A percentile compares a stretch with the other conserved stretches of the same genome.
phyloP scores from a whole-genome alignment of 2,329 filamentous ascomycete species.

The Trichophyton verrucosum region DNA sequence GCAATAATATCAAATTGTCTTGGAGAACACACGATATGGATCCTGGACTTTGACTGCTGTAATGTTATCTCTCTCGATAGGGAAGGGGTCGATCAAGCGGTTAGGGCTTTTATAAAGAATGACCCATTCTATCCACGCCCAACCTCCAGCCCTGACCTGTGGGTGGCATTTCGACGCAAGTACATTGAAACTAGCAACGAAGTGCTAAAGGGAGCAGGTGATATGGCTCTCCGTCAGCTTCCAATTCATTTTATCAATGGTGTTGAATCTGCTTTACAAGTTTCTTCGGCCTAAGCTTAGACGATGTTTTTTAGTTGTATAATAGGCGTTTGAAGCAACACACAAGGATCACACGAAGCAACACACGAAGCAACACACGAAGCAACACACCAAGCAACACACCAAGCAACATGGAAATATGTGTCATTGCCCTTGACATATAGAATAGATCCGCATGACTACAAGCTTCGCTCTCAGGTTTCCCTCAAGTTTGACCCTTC shows the following conservation, averaged over 20 bases:
- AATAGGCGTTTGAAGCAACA: too few relatives aligned
- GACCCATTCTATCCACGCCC: constrained; percentile 42
- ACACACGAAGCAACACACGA: not conserved
- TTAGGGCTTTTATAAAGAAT: constrained; percentile 36
- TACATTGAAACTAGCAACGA: constrained; percentile 17
- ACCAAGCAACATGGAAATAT: not conserved
- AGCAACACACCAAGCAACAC: not conserved
- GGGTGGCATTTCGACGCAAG: constrained; percentile 18
- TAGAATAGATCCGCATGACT: not conserved
- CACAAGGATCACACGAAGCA: not conserved
- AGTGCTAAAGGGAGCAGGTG: not conserved
- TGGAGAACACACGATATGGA: constrained; percentile 31
- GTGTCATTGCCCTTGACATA: too few relatives aligned
- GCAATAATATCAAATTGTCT: constrained; percentile 15
- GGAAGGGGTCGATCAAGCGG: constrained; percentile 32
- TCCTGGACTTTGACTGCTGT: constrained; percentile 39
- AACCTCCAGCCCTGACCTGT: constrained; percentile 12
- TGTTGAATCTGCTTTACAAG: not conserved
- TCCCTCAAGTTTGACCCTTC: not conserved
- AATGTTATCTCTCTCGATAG: constrained; percentile 28
- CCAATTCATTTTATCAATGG: constrained; percentile 6
- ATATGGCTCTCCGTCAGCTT: not conserved
- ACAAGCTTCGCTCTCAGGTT: not conserved
- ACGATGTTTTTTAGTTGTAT: too few relatives aligned
- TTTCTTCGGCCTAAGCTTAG: too few relatives aligned